A percentile compares a stretch with the other conserved stretches of the same genome.
These are phyloP conservation scores for Teratosphaeria nubilosa DNA, from an alignment of 2,329 filamentous ascomycete genomes.

Conservation along the genomic window DNA sequence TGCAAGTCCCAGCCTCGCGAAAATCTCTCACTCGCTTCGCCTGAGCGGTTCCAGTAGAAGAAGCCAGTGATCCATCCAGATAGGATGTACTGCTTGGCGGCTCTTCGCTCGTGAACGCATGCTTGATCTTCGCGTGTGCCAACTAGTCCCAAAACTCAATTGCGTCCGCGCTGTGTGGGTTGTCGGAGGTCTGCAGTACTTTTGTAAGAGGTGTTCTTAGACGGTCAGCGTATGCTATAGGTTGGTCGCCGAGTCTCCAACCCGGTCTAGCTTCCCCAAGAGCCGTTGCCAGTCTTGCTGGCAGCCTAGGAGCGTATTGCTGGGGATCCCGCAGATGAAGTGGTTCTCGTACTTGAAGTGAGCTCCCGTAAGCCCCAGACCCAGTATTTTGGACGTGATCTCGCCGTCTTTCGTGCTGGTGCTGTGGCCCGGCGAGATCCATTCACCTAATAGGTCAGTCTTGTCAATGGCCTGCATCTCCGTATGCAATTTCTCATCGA, in stretches of 20 bases:
- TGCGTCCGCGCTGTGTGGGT: too few relatives aligned
- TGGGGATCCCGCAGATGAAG: neutral
- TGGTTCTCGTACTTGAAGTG: neutral
- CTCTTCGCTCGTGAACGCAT: too few relatives aligned
- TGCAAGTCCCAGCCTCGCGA: neutral
- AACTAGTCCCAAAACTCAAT: too few relatives aligned
- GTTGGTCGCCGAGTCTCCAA: neutral
- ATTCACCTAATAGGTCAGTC: neutral
- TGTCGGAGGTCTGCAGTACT: too few relatives aligned
- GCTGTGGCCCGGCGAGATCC: neutral
- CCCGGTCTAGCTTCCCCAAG: neutral
- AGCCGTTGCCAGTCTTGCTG: neutral
- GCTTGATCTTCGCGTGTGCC: too few relatives aligned
- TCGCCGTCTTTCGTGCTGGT: neutral
- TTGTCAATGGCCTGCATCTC: neutral
- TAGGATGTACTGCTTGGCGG: too few relatives aligned
- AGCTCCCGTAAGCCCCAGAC: neutral
- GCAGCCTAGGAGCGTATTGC: neutral
- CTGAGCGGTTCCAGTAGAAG: neutral
- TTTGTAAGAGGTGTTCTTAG: neutral
- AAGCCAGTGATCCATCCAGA: too few relatives aligned
- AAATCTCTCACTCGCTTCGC: neutral
- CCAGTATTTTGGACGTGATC: neutral
- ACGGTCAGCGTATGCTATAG: neutral
- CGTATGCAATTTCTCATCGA: neutral